Conservation (phyloP, 495 filamentous ascomycete species). For the Penicillium crystallinum region DNA sequence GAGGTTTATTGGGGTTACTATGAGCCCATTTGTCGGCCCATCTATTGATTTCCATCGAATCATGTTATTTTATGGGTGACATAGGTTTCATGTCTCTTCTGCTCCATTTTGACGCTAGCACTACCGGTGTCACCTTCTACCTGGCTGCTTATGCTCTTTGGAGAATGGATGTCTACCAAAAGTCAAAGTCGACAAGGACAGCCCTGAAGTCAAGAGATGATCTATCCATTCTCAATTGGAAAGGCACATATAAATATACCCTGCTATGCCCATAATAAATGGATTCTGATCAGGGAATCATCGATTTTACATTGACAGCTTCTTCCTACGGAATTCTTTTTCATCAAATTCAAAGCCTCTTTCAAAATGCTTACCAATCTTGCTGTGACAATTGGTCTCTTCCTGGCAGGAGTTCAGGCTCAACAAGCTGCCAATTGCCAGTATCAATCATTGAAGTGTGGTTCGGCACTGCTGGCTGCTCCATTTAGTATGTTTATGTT, state of each 20-base stretch:
- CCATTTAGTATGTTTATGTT: conserved; percentile 9
- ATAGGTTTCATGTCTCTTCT: neutral
- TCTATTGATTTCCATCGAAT: neutral
- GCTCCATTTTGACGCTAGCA: neutral
- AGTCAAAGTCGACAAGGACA: neutral
- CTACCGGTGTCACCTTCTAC: neutral
- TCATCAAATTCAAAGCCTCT: neutral
- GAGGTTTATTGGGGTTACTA: neutral
- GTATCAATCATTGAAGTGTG: conserved; percentile 20
- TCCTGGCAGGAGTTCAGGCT: conserved; percentile 13
- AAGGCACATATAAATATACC: neutral
- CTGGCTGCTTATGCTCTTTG: neutral
- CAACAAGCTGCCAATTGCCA: conserved; percentile 17
- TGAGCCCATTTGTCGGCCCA: neutral
- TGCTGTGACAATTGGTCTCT: conserved; percentile 2
- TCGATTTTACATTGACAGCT: neutral
- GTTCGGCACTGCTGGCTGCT: conserved; percentile 14
- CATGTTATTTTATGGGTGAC: neutral
- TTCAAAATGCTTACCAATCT: conserved; percentile 14
- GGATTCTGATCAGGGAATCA: neutral
- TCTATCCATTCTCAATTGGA: neutral
- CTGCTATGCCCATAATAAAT: neutral
- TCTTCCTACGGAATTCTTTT: neutral
- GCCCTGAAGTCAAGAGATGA: too few species aligned
- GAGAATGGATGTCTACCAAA: neutral